phyloP scores from a whole-genome alignment of 1,284 basidiomycete species.

The Boletellus sp. region DNA sequence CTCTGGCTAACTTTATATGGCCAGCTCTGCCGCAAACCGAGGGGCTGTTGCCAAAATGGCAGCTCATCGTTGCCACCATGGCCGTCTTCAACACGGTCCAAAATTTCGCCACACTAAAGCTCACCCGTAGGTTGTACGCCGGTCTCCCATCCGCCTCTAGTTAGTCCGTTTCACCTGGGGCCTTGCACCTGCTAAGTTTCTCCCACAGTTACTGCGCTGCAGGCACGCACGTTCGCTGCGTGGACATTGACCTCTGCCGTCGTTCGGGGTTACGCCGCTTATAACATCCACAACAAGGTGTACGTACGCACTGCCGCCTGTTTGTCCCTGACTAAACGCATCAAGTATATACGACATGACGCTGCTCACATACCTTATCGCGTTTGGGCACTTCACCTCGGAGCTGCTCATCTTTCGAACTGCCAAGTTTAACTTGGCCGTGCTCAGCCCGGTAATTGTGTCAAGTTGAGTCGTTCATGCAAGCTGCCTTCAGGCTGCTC shows the following conservation, averaged over 20 bases:
- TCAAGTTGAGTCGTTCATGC: conserved; percentile 61
- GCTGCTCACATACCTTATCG: conserved; percentile 84
- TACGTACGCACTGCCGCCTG: conserved; percentile 38
- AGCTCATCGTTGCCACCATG: conserved; percentile 71
- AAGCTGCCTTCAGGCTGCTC: conserved; percentile 5
- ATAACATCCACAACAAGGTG: conserved; percentile 79
- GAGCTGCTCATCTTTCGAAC: conserved; percentile 85
- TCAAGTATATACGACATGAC: conserved; percentile 87
- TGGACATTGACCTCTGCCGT: conserved; percentile 87
- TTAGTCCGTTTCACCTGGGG: conserved; percentile 11
- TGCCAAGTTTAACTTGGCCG: conserved; percentile 60
- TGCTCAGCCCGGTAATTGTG: conserved; percentile 80
- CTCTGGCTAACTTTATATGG: not conserved
- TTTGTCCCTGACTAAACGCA: conserved; percentile 9
- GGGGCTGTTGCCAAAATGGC: conserved; percentile 84
- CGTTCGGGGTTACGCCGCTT: conserved; percentile 82
- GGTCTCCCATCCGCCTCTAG: conserved; percentile 49
- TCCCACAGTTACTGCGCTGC: conserved; percentile 71
- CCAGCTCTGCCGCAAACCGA: conserved; percentile 56
- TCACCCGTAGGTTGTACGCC: conserved; percentile 77
- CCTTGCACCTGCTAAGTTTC: not conserved
- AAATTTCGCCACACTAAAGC: conserved; percentile 73
- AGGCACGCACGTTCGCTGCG: conserved; percentile 82
- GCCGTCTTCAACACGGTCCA: conserved; percentile 84
- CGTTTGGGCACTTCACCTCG: conserved; percentile 84